Evolutionary conservation across 2,329 filamentous ascomycete genomes (phyloP), one percentile per base, ranked within the genome.

Genomic region (Cladosporium sp.): DNA sequence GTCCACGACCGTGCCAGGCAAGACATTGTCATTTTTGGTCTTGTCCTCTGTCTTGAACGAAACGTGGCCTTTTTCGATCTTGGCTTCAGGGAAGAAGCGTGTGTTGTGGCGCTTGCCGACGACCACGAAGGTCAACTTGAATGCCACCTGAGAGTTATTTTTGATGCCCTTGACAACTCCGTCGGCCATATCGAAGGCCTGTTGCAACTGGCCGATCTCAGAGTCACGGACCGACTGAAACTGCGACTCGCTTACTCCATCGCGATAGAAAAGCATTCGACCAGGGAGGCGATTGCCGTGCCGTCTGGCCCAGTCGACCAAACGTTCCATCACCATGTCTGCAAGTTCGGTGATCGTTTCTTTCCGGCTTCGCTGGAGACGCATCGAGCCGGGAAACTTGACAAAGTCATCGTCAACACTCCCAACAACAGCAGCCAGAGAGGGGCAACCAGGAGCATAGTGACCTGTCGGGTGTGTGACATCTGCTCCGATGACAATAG

Each of bases 401-500:
- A 56, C 57, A 12, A 59, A 65, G 1, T 53, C 16, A 0, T 49
- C 16, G 40, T 73, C 69, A 4, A 66, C 52, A 27, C 66, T 71
- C 4, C 66, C 70, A 8, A 74, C 72, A 2, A 74, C 57, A 3
- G 64, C 64, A 1, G 71, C 70, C 12, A 75, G 66, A 0, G 69
- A 72, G 0, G 71, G 71, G 0, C 57, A 59, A 9, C 58, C 59
- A 2, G 68, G 70, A 7, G 61, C 41, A 1, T 40, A 49, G 15
- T 49, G 30, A 3, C 15, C 11, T 11, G 58, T 57, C 0, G 72
- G 68, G 53, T 77, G 73, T 0, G 67, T 69, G 1, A 74, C 67
- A 52, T 77, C 74, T 0, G 67, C 67, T 0, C 72, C 72, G 6
- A 74, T 53, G 7, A 74, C 53, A 50, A 74, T 66, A 0, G 49